These are phyloP conservation scores for Tylopilus orsonianus DNA, from an alignment of 1,284 basidiomycete species.

Conservation along the genomic window DNA sequence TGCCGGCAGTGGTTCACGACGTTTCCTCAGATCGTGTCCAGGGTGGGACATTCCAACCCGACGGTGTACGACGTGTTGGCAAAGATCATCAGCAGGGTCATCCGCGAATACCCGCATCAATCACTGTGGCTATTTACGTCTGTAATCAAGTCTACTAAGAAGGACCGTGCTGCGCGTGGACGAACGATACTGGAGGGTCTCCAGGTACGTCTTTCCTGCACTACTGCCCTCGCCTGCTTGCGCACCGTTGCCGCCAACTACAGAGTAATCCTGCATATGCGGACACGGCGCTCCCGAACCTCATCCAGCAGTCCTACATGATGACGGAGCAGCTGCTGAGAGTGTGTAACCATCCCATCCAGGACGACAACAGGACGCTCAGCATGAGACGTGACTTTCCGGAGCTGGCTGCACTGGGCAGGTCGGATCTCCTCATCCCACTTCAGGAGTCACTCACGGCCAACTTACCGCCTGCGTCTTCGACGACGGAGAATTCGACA, in stretches of 20 bases:
- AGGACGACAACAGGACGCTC: conserved; percentile 49
- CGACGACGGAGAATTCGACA: conserved; percentile 48
- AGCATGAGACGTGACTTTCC: conserved; percentile 70
- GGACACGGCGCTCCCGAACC: conserved; percentile 43
- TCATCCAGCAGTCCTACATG: conserved; percentile 54
- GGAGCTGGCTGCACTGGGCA: conserved; percentile 55
- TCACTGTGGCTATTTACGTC: conserved; percentile 93
- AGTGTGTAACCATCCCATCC: conserved; percentile 61
- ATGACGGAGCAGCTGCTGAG: conserved; percentile 72
- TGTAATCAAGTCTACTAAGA: conserved; percentile 83
- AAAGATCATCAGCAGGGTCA: conserved; percentile 71
- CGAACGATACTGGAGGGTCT: conserved; percentile 64
- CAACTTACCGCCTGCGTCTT: conserved; percentile 76
- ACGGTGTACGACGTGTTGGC: conserved; percentile 68
- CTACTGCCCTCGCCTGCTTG: neutral
- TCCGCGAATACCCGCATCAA: conserved; percentile 87
- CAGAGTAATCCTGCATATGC: conserved; percentile 43
- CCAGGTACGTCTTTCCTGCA: conserved; percentile 44
- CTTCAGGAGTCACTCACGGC: conserved; percentile 92
- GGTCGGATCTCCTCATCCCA: conserved; percentile 80
- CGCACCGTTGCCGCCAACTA: neutral
- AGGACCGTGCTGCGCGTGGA: conserved; percentile 63
- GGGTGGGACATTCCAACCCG: conserved; percentile 81
- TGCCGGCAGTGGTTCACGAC: conserved; percentile 94
- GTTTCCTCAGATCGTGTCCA: conserved; percentile 95